Conservation (phyloP, 345 rosid genomes). For the Eutrema yunnanense region DNA sequence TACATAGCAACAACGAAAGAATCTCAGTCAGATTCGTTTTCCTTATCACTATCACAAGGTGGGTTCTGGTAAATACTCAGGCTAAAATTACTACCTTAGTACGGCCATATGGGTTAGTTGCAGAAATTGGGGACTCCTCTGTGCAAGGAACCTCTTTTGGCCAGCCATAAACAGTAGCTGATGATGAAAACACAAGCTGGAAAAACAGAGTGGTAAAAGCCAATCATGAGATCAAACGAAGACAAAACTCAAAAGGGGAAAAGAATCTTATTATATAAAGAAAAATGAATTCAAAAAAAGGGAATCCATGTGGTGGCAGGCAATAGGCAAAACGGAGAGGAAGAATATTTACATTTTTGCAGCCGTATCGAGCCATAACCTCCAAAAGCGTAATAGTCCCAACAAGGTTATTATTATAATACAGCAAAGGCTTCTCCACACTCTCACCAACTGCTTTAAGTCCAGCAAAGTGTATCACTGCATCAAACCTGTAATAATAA, state of each 20-base stretch:
- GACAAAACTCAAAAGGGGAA: neutral
- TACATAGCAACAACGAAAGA: constrained; percentile 25
- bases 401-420: constrained; percentile 71
- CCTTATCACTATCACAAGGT: neutral
- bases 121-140: constrained; percentile 71
- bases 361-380: constrained; percentile 78
- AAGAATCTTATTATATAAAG: neutral
- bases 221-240: constrained; percentile 12
- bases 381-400: constrained; percentile 78
- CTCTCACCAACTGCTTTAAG: constrained; percentile 98
- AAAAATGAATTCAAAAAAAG: neutral
- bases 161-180: constrained; percentile 97
- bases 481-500: constrained; percentile 61
- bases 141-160: constrained; percentile 98
- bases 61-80: neutral
- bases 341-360: constrained; percentile 61
- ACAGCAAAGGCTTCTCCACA: constrained; percentile 77
- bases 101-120: constrained; percentile 84
- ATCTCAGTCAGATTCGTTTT: constrained; percentile 1
- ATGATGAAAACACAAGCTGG: constrained; percentile 97
- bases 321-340: neutral
- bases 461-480: constrained; percentile 98
- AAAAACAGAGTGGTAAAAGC: constrained; percentile 14
- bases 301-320: constrained; percentile 14
- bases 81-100: constrained; percentile 49